phyloP scores from a whole-genome alignment of 2,329 filamentous ascomycete genomes.

The Penicillium thymicola region DNA sequence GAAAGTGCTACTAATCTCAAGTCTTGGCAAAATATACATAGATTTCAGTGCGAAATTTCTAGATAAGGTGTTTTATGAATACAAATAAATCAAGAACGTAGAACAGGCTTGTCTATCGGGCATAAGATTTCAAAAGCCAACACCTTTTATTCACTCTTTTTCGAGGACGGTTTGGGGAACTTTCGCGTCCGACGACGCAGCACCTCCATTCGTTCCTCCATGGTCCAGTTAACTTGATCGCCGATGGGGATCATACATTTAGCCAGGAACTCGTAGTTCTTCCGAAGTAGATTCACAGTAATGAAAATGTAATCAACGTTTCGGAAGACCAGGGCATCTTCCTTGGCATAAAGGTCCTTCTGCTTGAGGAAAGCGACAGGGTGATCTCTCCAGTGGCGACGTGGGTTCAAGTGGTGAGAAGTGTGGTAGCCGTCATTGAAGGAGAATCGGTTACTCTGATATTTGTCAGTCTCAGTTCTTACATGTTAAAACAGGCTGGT shows the following conservation, averaged over 20 bases:
- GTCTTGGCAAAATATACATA: background rate
- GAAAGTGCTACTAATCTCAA: background rate
- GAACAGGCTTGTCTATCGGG: background rate
- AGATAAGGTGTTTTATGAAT: background rate
- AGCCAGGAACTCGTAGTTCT: conserved; percentile 69
- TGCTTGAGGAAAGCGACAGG: conserved; percentile 68
- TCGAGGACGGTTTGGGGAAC: conserved; percentile 46
- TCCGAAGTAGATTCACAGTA: conserved; percentile 63
- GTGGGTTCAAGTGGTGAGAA: conserved; percentile 74
- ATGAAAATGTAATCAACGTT: conserved; percentile 80
- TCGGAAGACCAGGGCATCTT: conserved; percentile 72
- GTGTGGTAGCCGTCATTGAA: conserved; percentile 54
- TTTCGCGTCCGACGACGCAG: conserved; percentile 61
- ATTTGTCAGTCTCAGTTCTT: background rate
- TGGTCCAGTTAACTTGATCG: conserved; percentile 63
- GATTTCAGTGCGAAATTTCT: background rate
- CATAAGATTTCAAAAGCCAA: background rate
- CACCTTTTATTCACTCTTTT: conserved; percentile 53
- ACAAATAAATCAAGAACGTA: background rate
- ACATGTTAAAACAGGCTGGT: too few species aligned
- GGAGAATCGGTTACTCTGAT: conserved; percentile 72
- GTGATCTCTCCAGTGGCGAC: conserved; percentile 78
- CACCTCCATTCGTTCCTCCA: conserved; percentile 62
- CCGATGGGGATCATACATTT: conserved; percentile 71
- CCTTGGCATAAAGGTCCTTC: conserved; percentile 63